Evolutionary conservation across 441 rosid species (phyloP), one percentile per base, ranked within the genome.

Genomic region (Rhodomyrtus psidioides): DNA sequence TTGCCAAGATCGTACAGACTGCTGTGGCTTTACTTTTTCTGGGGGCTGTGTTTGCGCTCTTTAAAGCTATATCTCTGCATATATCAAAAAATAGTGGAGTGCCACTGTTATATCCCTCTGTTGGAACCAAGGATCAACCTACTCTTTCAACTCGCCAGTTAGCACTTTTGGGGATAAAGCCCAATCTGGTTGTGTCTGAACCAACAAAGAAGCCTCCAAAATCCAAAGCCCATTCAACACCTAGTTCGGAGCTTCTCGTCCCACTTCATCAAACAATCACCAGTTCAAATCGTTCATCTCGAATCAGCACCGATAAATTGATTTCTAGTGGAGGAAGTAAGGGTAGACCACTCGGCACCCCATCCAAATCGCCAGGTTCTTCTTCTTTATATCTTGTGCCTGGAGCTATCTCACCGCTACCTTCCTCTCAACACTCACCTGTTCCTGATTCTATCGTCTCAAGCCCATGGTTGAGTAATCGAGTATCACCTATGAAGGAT

Each of bases 391-490:
- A 93, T 93, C 97, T 94, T 89, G 93, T 91, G 81, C 94, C 97
- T 53, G 91, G 92, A 57, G 87, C 85, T 56, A 86, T 85, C 85
- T 94, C 97, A 27, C 93, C 96, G 23, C 74, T 87, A 83, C 88
- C 94, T 88, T 91, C 95, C 55, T 83, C 90, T 87, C 95, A 91
- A 84, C 90, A 89, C 85, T 95, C 98, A 9, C 96, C 98, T 9
- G 94, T 92, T 59, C 91, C 84, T 74, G 98, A 93, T 65, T 91
- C 91, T 83, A 87, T 91, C 65, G 91, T 91, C 86, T 92, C 96
- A 89, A 92, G 94, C 87, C 98, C 99, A 85, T 96, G 99, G 99
- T 94, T 97, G 76, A 87, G 89, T 83, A 97, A 94, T 84, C 91
- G 94, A 83, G 86, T 87, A 58, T 87, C 91, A 75, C 87, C 89